Evolutionary conservation across 371 early-diverging fungal genomes (phyloP), one percentile per base, ranked within the genome.

Genomic region (Circinella umbellata): DNA sequence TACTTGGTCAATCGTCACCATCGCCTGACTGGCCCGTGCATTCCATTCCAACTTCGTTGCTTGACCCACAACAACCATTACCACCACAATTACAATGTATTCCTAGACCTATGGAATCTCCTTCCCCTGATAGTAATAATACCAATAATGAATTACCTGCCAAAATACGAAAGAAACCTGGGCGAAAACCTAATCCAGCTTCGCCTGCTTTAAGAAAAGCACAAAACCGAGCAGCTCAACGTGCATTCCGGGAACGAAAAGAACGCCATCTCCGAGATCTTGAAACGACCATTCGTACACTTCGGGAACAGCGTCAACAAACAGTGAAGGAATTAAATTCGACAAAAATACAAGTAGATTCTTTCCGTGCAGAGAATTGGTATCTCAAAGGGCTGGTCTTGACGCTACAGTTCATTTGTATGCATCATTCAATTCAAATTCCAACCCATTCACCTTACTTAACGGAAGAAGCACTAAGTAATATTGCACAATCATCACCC

Each of bases 201-300:
- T 85, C 84, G 1, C 86, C 85, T 3, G 85, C 85, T 14, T 78
- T 90, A 63, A 86, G 92, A 37, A 91, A 90, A 55, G 91, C 90
- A 14, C 92, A 92, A 76, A 92, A 92, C 73, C 80, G 92, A 13
- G 92, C 90, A 0, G 92, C 92, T 0, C 92, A 92, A 73, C 80
- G 92, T 3, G 92, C 92, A 3, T 92, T 92, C 70, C 85, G 92
- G 35, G 90, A 92, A 74, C 87, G 92, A 65, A 90, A 90, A 69
- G 90, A 91, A 70, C 76, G 86, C 35, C 88, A 92, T 63, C 73
- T 91, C 9, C 76, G 83, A 60, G 81, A 86, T 4, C 80, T 92
- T 8, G 91, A 92, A 71, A 82, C 80, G 53, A 80, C 83, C 13
- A 87, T 92, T 64, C 83, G 83, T 65, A 84, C 84, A n/a, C 78